Evolutionary conservation across 208 protist genomes (phyloP).

Genomic region (Ichthyophonus hoferi): DNA sequence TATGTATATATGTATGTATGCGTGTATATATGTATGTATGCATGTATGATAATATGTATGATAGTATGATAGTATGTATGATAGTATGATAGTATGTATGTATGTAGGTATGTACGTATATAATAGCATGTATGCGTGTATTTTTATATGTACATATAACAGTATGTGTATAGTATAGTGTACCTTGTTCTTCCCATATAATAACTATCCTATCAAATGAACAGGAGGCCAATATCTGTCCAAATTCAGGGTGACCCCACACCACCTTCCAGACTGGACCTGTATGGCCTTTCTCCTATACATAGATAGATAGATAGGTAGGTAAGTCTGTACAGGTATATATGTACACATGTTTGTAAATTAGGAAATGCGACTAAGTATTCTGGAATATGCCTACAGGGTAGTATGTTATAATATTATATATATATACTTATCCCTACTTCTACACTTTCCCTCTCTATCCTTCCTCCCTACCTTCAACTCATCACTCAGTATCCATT

Average conservation of each 20-base stretch:
- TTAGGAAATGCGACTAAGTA: too few relatives aligned
- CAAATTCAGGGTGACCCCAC: conserved; percentile 80
- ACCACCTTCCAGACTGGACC: conserved; percentile 69
- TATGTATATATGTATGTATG: too few relatives aligned
- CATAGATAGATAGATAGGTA: neutral
- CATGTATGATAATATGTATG: too few relatives aligned
- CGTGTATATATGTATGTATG: neutral
- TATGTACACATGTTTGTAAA: neutral
- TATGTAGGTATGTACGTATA: too few relatives aligned
- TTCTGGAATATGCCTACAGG: too few relatives aligned
- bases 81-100: neutral
- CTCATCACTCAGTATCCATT: neutral
- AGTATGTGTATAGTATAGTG: neutral
- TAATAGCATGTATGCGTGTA: too few relatives aligned
- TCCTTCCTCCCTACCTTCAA: too few relatives aligned
- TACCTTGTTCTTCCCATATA: conserved; percentile 70
- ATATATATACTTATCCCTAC: too few relatives aligned
- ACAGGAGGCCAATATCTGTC: conserved; percentile 73
- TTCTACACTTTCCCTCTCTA: too few relatives aligned
- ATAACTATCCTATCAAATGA: conserved; percentile 67
- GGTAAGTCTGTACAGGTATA: neutral
- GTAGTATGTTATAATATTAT: too few relatives aligned
- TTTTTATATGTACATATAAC: neutral
- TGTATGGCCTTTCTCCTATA: conserved; percentile 63
- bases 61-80: neutral